Base-by-base conservation (phyloP, 768 basidiomycete genomes). In the Tulasnella sp. region DNA sequence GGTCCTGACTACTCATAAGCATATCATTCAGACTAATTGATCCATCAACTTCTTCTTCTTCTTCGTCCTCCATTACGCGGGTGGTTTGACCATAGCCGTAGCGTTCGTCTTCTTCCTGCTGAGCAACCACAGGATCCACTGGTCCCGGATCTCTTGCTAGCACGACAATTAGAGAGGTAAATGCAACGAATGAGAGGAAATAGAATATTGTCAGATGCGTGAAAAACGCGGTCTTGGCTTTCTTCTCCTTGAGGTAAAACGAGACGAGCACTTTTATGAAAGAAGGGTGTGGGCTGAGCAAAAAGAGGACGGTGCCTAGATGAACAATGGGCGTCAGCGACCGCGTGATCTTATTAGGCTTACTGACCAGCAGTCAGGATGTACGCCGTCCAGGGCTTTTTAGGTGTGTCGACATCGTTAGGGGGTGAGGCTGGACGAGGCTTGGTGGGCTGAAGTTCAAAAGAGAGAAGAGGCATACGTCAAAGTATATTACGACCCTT, bases 141-240 rank as follows among this genome's bases (percentile, higher is more conserved):
- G 78, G 76, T 0, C 86, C 86, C 10, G 86, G 87, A 63, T 89
- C 83, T 53, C 86, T 75, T 25, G 68, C 73, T 34, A 84, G 67
- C 56, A 81, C 80, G 35, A 82, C 71, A 45, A 84, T 78, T 56
- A 89, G 75, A 13, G 85, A 83, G 5, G 76, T 78, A 59, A 83
- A 73, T 12, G 76, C 73, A 62, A 82, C 64, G 61, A 88, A 80
- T 1, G 77, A 76, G 33, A 89, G 70, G 39, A 73, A 67, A 60
- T 83, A 85, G 16, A 73, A 74, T 50, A 70, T 61, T n/a, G 72
- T 32, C 1, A 85, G 65, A 59, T 88, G 84, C 0, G 68, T 58
- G 15, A 50, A 24, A 31, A 53, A 48, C 45, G 27, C 33, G 10
- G 31, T 16, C 15, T 20, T 27, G 22, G 46, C 19, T 10, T 66